Percentiles rank a stretch among this genome's conserved stretches.
These are phyloP conservation scores for Ogataea salicorniae DNA, from an alignment of 805 yeast species.

Conservation along the genomic window DNA sequence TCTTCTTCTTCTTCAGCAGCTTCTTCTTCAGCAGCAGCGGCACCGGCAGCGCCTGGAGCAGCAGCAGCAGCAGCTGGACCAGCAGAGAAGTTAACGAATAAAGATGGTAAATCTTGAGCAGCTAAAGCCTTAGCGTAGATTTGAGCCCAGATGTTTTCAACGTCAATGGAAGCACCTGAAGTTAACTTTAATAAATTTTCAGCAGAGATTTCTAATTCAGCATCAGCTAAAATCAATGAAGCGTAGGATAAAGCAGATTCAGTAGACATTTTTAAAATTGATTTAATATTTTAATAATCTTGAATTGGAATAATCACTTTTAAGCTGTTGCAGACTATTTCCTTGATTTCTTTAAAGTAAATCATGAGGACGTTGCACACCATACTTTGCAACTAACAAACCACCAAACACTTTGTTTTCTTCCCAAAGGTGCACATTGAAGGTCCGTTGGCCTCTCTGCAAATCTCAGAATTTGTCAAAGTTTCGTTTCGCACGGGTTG, in stretches of 20 bases:
- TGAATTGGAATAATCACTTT: constrained; percentile 37
- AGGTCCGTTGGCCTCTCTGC: too few relatives aligned
- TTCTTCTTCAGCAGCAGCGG: constrained; percentile 41
- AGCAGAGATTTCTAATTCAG: constrained; percentile 87
- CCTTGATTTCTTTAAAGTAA: constrained; percentile 15
- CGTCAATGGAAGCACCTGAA: constrained; percentile 71
- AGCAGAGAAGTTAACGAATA: constrained; percentile 53
- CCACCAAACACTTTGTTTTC: too few relatives aligned
- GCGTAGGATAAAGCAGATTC: constrained; percentile 96
- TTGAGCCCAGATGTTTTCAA: constrained; percentile 77
- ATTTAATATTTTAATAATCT: not conserved
- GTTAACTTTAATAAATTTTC: constrained; percentile 72
- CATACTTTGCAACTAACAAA: too few relatives aligned
- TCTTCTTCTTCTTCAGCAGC: constrained; percentile 59
- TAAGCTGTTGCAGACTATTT: constrained; percentile 42
- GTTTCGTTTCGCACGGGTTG: too few relatives aligned
- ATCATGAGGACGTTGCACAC: not conserved
- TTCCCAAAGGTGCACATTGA: too few relatives aligned
- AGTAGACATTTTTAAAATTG: constrained; percentile 56
- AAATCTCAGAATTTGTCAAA: too few relatives aligned
- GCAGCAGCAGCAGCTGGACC: constrained; percentile 47
- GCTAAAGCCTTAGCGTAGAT: constrained; percentile 79
- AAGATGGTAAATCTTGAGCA: constrained; percentile 68
- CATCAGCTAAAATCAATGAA: constrained; percentile 95
- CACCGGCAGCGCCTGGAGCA: constrained; percentile 43